Base-by-base conservation (phyloP, 257 asterid species). In the Solanum dulcamara region DNA sequence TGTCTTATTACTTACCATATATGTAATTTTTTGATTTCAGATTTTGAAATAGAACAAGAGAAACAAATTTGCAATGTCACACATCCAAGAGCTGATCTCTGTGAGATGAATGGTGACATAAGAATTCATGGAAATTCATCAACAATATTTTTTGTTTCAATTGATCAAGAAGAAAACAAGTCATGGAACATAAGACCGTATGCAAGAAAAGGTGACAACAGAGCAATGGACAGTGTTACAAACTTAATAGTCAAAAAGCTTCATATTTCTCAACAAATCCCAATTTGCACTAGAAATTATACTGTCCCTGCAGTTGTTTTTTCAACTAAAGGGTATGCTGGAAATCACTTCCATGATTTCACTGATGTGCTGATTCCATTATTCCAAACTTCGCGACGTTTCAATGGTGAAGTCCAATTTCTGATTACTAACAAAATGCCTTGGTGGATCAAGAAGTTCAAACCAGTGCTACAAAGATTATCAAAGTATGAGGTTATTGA, bases 261-360 rank as follows among this genome's bases (percentile, higher is more conserved):
- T 6, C 30, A 68, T 2, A 10, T 60, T 42, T 15, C 85, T 18
- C 22, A 84, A 5, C 59, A 28, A 5, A 38, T 88, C 59, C 96
- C 94, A 2, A 14, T 6, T 6, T 93, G 98, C 85, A 87, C 77
- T 28, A 89, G 71, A 32, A 87, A 38, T 32, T 85, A 86, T 68
- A 83, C 26, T 24, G 32, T 81, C 37, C 95, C 94, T 1, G 95
- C 95, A 2, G 18, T 93, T 84, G 80, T 92, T 10, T 92, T 94
- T 91, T 91, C 97, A 33, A 82, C 85, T 14, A 92, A 90, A 28
- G 93, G 92, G 7, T 87, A 90, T 84, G 60, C 91, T 42, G 91
- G 86, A 6, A 93, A 94, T 91, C 87, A 44, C 28, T 94, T 88
- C 92, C 98, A 94, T 86, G 91, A 85, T 74, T 87, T 93, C 88